Evolutionary conservation across 1,284 basidiomycete species (phyloP), one percentile per base, ranked within the genome.

Genomic region (Cystobasidium slooffiae): DNA sequence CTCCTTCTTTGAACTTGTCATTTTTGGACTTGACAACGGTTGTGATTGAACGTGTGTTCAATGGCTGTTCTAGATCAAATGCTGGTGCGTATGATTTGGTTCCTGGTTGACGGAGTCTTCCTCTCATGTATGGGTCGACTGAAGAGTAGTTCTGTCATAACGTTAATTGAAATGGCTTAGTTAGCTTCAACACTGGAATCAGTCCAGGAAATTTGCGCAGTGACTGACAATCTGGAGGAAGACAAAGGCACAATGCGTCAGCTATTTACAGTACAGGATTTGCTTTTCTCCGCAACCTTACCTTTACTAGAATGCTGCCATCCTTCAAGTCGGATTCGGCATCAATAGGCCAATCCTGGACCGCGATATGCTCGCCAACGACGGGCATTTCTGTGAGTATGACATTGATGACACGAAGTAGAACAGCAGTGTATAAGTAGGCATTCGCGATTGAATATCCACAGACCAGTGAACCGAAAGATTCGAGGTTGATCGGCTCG

Each of bases 291-390:
- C 81, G 16, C 83, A 44, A 83, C 18, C 87, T 81, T 0, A 83
- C 82, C 80, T 87, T 87, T 66, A 86, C 76, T 22, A 88, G 81
- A 75, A 86, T 81, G 0, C 87, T 87, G 20, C 87, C 88, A 68
- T 87, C 81, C 12, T 88, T 81, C 6, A 84, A 78, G 1, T 84
- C 84, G 18, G 76, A 84, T 5, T 87, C 85, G 39, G 86, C 76
- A 76, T 89, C 87, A 76, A 89, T 86, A 0, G 81, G 83, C 59
- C 84, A 77, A 0, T 83, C 83, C 3, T 80, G 81, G 68, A 88
- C 86, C 76, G 86, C 86, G n/a, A 85, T 81, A 12, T 84, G 69
- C 56, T 68, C 58, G 22, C 61, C 66, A 8, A 64, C 20, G 37
- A 51, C 62, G 20, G 70, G 70, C 22, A 59, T 53, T 51, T 73